Percentiles rank a stretch among this genome's conserved stretches.
Conservation (phyloP, 192 early-diverging fungal species). For the Backusella australiensis region DNA sequence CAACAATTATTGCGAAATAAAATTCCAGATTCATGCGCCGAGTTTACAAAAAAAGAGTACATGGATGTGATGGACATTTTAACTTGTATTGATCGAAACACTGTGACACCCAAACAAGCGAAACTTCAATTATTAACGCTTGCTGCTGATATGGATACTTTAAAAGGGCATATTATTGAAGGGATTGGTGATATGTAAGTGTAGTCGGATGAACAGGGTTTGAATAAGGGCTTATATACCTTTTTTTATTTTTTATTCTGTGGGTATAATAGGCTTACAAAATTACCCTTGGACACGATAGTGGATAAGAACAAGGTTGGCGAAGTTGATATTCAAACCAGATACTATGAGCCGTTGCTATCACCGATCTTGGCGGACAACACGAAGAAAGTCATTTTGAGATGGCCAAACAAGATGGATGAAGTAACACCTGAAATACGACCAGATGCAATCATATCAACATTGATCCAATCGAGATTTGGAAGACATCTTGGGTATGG, state of each 20-base stretch:
- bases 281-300: background rate
- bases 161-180: constrained; percentile 3
- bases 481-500: constrained; percentile 5
- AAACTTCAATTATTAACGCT: background rate
- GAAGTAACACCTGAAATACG: background rate
- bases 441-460: constrained; percentile 8
- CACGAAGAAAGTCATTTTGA: background rate
- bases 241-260: background rate
- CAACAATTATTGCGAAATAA: constrained; percentile 4
- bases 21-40: background rate
- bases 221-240: background rate
- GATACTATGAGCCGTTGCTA: constrained; percentile 1
- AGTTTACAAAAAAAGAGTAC: constrained; percentile 5
- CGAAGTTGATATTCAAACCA: background rate
- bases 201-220: constrained; percentile 8
- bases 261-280: constrained; percentile 4
- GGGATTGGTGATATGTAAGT: constrained; percentile 6
- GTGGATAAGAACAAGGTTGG: background rate
- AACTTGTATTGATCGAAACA: background rate
- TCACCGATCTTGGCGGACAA: background rate
- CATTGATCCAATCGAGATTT: background rate
- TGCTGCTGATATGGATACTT: background rate
- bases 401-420: constrained; percentile 6
- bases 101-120: constrained; percentile 4
- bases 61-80: background rate